A percentile compares a stretch with the other conserved stretches of the same genome.
Conservation (phyloP, 2,329 filamentous ascomycete genomes). For the Talaromyces piceae region DNA sequence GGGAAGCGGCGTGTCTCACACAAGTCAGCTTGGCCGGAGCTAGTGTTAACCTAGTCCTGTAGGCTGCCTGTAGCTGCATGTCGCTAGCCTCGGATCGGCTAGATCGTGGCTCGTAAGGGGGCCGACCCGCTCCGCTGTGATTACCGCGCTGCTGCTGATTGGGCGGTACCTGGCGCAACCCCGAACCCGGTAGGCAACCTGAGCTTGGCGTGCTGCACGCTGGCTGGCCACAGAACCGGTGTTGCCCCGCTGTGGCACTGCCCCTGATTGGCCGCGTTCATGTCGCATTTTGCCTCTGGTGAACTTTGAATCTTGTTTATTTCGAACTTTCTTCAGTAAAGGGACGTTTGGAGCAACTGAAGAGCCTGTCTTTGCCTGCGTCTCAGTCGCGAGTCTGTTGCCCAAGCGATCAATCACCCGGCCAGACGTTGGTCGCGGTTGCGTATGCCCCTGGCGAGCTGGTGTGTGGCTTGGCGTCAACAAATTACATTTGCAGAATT, state of each 20-base stretch:
- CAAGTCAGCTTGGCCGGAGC: neutral
- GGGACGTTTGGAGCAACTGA: no score
- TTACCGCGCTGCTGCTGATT: neutral
- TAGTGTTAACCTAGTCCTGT: neutral
- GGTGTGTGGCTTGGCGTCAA: no score
- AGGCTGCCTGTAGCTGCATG: neutral
- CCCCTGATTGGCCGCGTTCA: neutral
- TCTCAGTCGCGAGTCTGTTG: no score
- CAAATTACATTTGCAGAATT: neutral
- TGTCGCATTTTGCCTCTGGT: neutral
- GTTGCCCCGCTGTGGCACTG: neutral
- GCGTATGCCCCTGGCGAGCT: no score
- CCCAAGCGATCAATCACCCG: neutral
- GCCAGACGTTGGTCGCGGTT: no score
- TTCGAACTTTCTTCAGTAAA: neutral
- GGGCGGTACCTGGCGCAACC: constrained; percentile 4
- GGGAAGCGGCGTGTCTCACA: neutral
- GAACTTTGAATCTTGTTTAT: no score
- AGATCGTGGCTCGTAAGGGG: neutral
- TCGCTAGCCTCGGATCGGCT: neutral
- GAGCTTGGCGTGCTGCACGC: neutral
- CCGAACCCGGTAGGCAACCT: neutral
- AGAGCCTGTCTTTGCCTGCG: no score
- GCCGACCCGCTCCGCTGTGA: neutral
- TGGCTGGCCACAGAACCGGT: neutral